These are phyloP conservation scores for Dendrocalamus sinicus DNA, from an alignment of 176 grass and related monocot species.

Conservation along the genomic window DNA sequence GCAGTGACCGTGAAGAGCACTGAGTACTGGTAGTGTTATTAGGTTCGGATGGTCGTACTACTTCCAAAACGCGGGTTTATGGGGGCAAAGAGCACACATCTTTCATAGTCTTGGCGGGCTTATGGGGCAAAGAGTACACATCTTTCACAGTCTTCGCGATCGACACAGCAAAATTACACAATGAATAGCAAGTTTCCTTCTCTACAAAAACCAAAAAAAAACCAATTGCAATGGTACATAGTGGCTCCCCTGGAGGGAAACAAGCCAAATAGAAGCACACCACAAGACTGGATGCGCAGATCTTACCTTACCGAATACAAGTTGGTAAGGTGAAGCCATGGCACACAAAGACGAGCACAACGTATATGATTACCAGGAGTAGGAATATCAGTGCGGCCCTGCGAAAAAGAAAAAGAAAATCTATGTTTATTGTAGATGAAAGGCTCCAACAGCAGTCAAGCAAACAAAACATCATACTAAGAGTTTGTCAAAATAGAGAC, in stretches of 20 bases:
- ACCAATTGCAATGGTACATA: conserved; percentile 23
- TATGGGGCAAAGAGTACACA: conserved; percentile 20
- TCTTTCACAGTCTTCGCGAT: conserved; percentile 34
- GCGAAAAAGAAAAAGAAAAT: conserved; percentile 31
- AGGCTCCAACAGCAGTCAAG: background rate
- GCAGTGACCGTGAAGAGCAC: background rate
- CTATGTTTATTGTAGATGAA: background rate
- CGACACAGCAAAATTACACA: conserved; percentile 36
- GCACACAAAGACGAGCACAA: conserved; percentile 86
- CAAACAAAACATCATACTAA: background rate
- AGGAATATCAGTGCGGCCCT: conserved; percentile 80
- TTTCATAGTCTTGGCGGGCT: too few relatives aligned
- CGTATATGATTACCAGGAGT: conserved; percentile 79
- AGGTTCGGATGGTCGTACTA: background rate
- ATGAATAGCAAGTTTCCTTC: conserved; percentile 35
- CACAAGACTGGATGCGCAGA: background rate
- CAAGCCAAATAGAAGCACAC: conserved; percentile 17
- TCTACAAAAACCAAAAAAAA: conserved; percentile 36
- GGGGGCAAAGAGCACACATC: conserved; percentile 18
- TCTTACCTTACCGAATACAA: conserved; percentile 66
- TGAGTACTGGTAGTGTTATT: background rate
- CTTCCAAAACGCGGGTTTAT: background rate
- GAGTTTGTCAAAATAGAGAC: background rate
- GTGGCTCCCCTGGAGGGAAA: conserved; percentile 28
- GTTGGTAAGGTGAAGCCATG: conserved; percentile 88